Evolutionary conservation across 2,329 filamentous ascomycete species (phyloP), one percentile per base, ranked within the genome.

Genomic region (Penicillium digitatum): DNA sequence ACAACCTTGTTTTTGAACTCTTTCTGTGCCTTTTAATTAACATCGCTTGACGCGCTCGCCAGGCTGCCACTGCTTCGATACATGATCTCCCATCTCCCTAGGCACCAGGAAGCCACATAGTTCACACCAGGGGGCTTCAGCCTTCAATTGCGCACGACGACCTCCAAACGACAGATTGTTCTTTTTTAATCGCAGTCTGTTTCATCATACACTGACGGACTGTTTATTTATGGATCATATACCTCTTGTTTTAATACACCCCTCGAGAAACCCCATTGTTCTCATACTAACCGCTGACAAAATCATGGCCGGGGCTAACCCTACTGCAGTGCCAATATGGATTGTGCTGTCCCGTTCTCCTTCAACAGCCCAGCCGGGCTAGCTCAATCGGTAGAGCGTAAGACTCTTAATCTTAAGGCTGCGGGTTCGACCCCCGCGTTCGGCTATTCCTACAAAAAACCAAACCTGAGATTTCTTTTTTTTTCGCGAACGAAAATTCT

Each of bases 371-470:
- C 46, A 55, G 74, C 74, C 69, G 68, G 74, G 74, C 71, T 77
- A 76, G 75, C 75, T 77, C 75, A 78, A 77, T 77, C 74, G 75
- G 68, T 74, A 78, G 71, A 73, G 71, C 72, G 70, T 78, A 75
- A 75, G 75, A 74, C 74, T 78, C 73, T 77, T 79, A 76, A 72
- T 71, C 72, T 71, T 71, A 74, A 74, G 72, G 72, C 64, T 73
- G 72, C 69, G 72, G 70, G 72, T 73, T 74, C 72, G 67, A 74
- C 66, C 72, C 71, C 71, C 72, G 69, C 70, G 70, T 74, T 72
- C 64, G 72, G 71, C 71, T 74, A 59, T 64, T 62, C 58, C 58
- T 63, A 60, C 60, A 60, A 56, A 55, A 60, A 56, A 55, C 51
- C 38, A 47, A 57, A 34, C 54, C 39, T 54, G 48, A 60, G 60